Percentiles rank a stretch among this genome's conserved stretches.
Evolutionary conservation across 495 filamentous ascomycete species (phyloP).

Genomic region (Penicillium pulvis): DNA sequence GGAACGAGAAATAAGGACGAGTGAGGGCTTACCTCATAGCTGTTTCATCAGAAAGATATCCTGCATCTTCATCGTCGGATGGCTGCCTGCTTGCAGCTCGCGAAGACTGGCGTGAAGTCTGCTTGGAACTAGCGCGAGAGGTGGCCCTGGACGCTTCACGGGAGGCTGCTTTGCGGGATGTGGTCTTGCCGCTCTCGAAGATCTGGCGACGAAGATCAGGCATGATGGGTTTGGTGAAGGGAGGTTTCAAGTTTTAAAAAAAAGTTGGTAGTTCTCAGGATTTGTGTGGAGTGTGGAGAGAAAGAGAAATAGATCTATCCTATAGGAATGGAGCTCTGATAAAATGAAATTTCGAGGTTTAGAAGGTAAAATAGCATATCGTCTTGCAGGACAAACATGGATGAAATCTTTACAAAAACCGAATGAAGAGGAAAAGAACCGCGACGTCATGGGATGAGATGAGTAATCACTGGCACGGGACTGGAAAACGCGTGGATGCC

Average conservation of each 20-base stretch:
- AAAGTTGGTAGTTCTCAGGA: not conserved
- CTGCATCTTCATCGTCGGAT: slow-evolving; percentile 79
- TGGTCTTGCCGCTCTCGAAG: slow-evolving; percentile 82
- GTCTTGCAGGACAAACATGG: slow-evolving; percentile 24
- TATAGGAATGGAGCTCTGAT: slow-evolving; percentile 33
- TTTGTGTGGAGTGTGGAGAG: not conserved
- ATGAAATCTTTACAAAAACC: not conserved
- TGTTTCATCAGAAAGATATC: slow-evolving; percentile 67
- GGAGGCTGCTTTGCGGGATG: slow-evolving; percentile 85
- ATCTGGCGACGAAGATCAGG: slow-evolving; percentile 75
- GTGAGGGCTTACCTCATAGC: slow-evolving; percentile 60
- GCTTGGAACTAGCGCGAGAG: slow-evolving; percentile 64
- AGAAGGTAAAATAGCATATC: slow-evolving; percentile 33
- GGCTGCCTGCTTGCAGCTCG: slow-evolving; percentile 56
- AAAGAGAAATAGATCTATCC: slow-evolving; percentile 19
- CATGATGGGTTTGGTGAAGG: slow-evolving; percentile 30
- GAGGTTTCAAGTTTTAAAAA: slow-evolving; percentile 16
- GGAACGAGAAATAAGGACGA: slow-evolving; percentile 12
- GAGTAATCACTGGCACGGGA: not conserved
- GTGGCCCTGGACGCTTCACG: slow-evolving; percentile 65
- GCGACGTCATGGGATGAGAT: slow-evolving; percentile 2
- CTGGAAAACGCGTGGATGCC: not conserved
- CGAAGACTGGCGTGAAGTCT: slow-evolving; percentile 61
- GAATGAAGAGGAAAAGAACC: not conserved
- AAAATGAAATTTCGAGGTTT: slow-evolving; percentile 18